phyloP scores from a whole-genome alignment of 2,329 filamentous ascomycete species.

The Hawksworthiomyces lignivorus region DNA sequence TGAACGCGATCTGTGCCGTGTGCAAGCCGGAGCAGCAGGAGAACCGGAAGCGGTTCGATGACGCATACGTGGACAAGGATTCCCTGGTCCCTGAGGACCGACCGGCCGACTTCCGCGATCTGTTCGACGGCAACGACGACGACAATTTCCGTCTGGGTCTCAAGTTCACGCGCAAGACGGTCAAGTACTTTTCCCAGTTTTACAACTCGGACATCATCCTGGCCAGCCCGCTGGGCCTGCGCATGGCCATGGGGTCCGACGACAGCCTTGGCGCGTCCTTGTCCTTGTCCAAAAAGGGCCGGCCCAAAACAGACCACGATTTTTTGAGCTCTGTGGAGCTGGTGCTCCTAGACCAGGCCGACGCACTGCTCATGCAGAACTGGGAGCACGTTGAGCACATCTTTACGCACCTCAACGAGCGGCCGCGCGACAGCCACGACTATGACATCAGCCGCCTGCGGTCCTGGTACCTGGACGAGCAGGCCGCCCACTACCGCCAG shows the following conservation, averaged over 20 bases:
- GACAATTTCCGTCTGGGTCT: constrained; percentile 95
- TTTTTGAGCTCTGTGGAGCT: constrained; percentile 93
- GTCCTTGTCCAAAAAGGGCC: constrained; percentile 42
- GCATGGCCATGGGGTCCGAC: constrained; percentile 81
- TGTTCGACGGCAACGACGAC: constrained; percentile 93
- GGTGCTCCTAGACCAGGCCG: constrained; percentile 82
- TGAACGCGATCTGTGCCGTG: constrained; percentile 68
- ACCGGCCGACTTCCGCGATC: constrained; percentile 76
- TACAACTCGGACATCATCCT: constrained; percentile 95
- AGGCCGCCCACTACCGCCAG: constrained; percentile 74
- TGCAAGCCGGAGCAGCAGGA: constrained; percentile 86
- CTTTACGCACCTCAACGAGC: constrained; percentile 83
- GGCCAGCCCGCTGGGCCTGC: constrained; percentile 80
- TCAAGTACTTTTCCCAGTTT: constrained; percentile 92
- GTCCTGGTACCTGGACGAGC: constrained; percentile 86
- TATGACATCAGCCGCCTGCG: constrained; percentile 90
- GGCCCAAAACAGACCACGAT: constrained; percentile 61
- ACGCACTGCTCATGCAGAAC: constrained; percentile 94
- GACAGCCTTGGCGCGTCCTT: constrained; percentile 29
- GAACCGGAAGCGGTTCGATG: constrained; percentile 86
- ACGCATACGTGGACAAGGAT: constrained; percentile 65
- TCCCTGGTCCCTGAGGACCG: constrained; percentile 46
- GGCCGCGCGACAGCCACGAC: constrained; percentile 82
- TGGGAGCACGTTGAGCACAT: constrained; percentile 95
- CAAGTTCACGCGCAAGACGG: constrained; percentile 91